phyloP scores from a whole-genome alignment of 108 stramenopile species.

The Pseudonitzschia multistriata region DNA sequence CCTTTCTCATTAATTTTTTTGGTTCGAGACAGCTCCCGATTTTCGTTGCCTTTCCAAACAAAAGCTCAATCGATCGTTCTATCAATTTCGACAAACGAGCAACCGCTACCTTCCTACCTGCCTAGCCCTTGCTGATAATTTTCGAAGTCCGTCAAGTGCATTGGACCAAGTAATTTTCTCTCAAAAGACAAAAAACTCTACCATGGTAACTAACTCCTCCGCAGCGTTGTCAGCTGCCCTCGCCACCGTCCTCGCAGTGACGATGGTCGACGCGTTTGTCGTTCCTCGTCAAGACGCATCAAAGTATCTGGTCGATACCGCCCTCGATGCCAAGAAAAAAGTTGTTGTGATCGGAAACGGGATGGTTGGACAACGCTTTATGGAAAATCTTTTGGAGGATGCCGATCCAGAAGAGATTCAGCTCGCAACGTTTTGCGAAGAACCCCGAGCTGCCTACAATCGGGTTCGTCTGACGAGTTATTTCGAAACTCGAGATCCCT shows the following conservation, averaged over 20 bases:
- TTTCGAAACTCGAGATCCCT: slow-evolving; percentile 88
- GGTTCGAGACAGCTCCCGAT: too few relatives aligned
- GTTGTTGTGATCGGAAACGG: slow-evolving; percentile 91
- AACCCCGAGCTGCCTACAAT: slow-evolving; percentile 91
- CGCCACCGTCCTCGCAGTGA: neutral
- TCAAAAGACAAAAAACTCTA: neutral
- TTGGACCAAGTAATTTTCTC: neutral
- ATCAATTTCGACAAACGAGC: neutral
- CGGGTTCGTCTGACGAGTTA: slow-evolving; percentile 91
- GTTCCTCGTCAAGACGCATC: neutral
- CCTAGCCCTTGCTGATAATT: neutral
- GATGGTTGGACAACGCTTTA: slow-evolving; percentile 94
- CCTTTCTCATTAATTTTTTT: too few relatives aligned
- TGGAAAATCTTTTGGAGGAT: slow-evolving; percentile 86
- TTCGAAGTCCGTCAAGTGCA: neutral
- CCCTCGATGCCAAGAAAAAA: slow-evolving; percentile 49
- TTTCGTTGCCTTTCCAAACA: neutral
- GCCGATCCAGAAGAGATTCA: slow-evolving; percentile 47
- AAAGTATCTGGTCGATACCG: neutral
- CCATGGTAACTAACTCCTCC: neutral
- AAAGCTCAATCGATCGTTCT: neutral
- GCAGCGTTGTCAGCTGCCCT: neutral
- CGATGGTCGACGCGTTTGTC: slow-evolving; percentile 1
- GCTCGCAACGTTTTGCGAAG: slow-evolving; percentile 90
- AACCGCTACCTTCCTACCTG: neutral